A percentile compares a stretch with the other conserved stretches of the same genome.
These are phyloP conservation scores for Emergomyces africanus DNA, from an alignment of 2,329 filamentous ascomycete species.

Conservation along the genomic window DNA sequence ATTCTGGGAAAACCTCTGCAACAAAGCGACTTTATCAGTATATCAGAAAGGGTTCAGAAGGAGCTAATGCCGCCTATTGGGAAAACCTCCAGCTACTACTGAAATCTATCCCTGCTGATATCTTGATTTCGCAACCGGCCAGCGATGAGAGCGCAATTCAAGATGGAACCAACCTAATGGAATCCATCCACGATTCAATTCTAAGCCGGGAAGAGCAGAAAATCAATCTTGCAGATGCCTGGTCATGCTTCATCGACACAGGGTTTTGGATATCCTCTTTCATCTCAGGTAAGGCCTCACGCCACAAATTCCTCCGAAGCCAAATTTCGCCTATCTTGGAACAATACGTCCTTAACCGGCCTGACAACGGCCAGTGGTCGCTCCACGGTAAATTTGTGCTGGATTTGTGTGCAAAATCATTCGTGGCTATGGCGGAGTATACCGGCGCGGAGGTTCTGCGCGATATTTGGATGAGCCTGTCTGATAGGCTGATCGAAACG, in stretches of 20 bases:
- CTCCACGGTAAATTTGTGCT: conserved; percentile 31
- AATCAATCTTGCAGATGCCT: conserved; percentile 54
- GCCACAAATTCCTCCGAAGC: conserved; percentile 32
- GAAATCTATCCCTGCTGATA: conserved; percentile 38
- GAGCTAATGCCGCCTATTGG: conserved; percentile 64
- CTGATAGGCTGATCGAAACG: conserved; percentile 47
- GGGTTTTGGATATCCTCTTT: conserved; percentile 41
- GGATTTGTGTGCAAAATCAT: conserved; percentile 27
- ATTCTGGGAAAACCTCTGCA: conserved; percentile 44
- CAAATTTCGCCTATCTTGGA: conserved; percentile 40
- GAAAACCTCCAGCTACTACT: conserved; percentile 51
- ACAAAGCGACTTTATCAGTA: conserved; percentile 54
- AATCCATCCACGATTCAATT: conserved; percentile 58
- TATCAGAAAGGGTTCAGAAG: conserved; percentile 71
- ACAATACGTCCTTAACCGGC: conserved; percentile 39
- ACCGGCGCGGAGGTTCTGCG: conserved; percentile 38
- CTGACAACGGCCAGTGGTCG: conserved; percentile 38
- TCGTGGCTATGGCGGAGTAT: conserved; percentile 25
- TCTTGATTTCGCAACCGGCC: conserved; percentile 23
- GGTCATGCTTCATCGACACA: conserved; percentile 60
- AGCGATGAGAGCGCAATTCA: conserved; percentile 26
- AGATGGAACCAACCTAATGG: conserved; percentile 49
- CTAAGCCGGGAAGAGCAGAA: conserved; percentile 61
- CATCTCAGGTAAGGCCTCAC: conserved; percentile 37
- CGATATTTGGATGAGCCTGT: conserved; percentile 51